Base-by-base conservation (phyloP, 2,329 filamentous ascomycete genomes). In the Sporothrix dimorphospora region DNA sequence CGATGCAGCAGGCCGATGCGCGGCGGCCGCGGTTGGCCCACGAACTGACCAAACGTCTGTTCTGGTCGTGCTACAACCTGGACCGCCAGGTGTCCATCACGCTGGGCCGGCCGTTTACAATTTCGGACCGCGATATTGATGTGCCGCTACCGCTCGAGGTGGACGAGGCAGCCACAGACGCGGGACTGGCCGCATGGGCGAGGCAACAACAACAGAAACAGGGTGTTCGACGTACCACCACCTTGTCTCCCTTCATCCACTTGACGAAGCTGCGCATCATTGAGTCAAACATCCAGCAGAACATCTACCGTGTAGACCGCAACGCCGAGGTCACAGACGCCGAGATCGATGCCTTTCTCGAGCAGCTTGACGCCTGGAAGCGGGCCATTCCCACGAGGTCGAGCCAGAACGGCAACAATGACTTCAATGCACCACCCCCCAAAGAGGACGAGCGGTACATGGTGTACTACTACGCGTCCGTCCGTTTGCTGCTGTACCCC, bases 1-100 rank as follows among this genome's bases (percentile, higher is more conserved):
- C 53, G 4, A 55, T 55, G 53, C 53, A 55, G 4, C 53, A 34
- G 11, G 53, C 53, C 0, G 53, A 30, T 14, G 21, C 24, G 4
- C 53, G 24, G 5, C 53, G 53, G 14, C 53, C 53, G 5, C 24
- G 53, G 24, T 30, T 61, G 30, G 30, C n/a, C 24, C 38, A 61
- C 21, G 57, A 61, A 16, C 57, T 61, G 4, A 61, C 30, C 4
- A 61, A 61, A 14, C 76, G 82, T 1, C 79, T 84, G 0, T 85
- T 84, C 73, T 84, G 83, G 83, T 78, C 82, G 51, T 82, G 81
- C 73, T 84, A 84, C 69, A 78, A 83, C n/a, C 80, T 83, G 16
- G 82, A 84, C 71, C 77, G 82, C 21, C 84, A 84, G 57, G 83
- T 80, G 72, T 84, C 83, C 1, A 80, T 79, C 0, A 82, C 81